phyloP scores from a whole-genome alignment of 1,284 basidiomycete genomes.

The Ganoderma boninense region DNA sequence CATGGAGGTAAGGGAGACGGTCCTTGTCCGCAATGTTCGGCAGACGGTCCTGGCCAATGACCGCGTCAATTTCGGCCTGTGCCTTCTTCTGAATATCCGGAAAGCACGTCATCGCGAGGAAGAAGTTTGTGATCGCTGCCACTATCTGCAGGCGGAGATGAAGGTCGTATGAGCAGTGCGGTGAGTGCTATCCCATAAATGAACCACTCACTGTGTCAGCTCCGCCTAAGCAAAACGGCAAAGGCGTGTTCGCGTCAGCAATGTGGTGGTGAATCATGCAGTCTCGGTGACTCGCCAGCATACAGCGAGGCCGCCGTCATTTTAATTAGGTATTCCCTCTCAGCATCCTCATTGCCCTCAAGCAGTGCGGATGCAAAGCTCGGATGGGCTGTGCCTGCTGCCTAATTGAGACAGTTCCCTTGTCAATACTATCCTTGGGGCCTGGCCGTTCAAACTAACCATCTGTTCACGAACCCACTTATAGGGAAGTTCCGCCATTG shows the following conservation, averaged over 20 bases:
- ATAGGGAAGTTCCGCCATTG: conserved; percentile 35
- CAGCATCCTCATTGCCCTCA: conserved; percentile 28
- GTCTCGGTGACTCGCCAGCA: conserved; percentile 28
- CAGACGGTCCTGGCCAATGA: conserved; percentile 38
- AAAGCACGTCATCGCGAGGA: conserved; percentile 40
- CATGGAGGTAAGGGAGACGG: conserved; percentile 41
- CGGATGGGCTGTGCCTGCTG: conserved; percentile 37
- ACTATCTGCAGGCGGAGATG: conserved; percentile 32
- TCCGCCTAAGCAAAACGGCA: conserved; percentile 28
- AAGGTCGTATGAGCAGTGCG: not conserved
- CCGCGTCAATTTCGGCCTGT: conserved; percentile 41
- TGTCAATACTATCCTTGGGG: not conserved
- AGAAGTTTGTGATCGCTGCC: conserved; percentile 39
- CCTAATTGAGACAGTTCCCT: conserved; percentile 26
- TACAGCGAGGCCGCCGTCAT: conserved; percentile 40
- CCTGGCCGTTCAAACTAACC: conserved; percentile 19
- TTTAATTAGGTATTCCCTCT: conserved; percentile 41
- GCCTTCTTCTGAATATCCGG: conserved; percentile 42
- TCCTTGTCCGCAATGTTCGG: conserved; percentile 38
- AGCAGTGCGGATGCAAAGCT: conserved; percentile 39
- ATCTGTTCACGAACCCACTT: conserved; percentile 36
- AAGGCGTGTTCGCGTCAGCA: conserved; percentile 1
- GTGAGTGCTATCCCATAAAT: not conserved
- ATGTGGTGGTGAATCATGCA: not conserved
- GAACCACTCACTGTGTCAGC: conserved; percentile 36